Evolutionary conservation across 179 eudicot genomes (phyloP), one percentile per base, ranked within the genome.

Genomic region (Monotropa hypopitys): DNA sequence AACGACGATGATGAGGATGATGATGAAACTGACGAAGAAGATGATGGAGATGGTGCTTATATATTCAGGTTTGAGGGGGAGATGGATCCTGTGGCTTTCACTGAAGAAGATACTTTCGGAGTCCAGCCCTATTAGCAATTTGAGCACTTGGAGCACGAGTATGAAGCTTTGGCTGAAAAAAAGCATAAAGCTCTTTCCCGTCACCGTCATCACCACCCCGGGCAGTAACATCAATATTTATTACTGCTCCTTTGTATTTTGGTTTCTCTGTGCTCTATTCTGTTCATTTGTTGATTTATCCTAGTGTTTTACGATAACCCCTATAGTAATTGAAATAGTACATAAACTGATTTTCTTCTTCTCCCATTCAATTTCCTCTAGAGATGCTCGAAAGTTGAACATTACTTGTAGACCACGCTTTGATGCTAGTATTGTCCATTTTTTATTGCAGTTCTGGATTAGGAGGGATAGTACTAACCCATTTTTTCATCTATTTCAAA

Each of bases 161-260:
- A 86, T 59, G 89, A 88, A 86, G 90, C 90, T 38, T 79, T 90
- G 84, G 98, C 89, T 35, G 86, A 78, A 43, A 88, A 80, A 75
- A 94, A 89, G 80, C 89, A 90, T 65, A 83, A 85, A 66, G 82
- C 87, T 45, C 80, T 78, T 21, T 74, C 82, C 76, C 65, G 16
- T 28, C 74, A 8, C 40, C 53, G 23, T 16, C 32, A 20, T 47
- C 33, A 32, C 18, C 32, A 20, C 38, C 33, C 7, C 33, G 9
- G 35, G 10, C 6, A 65, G 30, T 43, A 49, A 45, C 15, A 26
- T 59, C 15, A 5, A 1, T 15, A 43, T 45, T 33, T 70, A 21
- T 30, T 45, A 7, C 32, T 72, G 20, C 50, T 50, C 42, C 75
- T 16, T 47, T 71, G 40, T 9, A 43, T n/a, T 38, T 67, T 66